Conservation (phyloP, 768 basidiomycete genomes). For the Hortiboletus campestris region DNA sequence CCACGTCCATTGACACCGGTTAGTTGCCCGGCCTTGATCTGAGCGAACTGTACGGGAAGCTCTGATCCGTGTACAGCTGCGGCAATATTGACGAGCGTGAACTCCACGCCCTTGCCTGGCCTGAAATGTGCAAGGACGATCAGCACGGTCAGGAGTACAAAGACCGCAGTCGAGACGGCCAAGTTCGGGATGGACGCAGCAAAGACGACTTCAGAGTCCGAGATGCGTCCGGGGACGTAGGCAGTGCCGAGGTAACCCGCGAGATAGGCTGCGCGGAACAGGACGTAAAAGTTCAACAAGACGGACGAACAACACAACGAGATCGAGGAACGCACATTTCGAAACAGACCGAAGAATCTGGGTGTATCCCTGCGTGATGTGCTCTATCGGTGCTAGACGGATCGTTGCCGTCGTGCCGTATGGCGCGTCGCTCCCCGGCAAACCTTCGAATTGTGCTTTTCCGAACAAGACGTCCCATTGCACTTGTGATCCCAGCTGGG, state of each 20-base stretch:
- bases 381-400: constrained; percentile 2
- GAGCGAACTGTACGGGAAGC: constrained; percentile 21
- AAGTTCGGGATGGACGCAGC: constrained; percentile 28
- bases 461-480: constrained; percentile 24
- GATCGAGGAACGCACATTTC: constrained; percentile 14
- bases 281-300: background rate
- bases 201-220: constrained; percentile 21
- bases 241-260: constrained; percentile 24
- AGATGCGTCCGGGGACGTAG: constrained; percentile 30
- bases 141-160: constrained; percentile 21
- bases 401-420: background rate
- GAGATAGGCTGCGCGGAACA: constrained; percentile 12
- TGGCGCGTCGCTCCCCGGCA: background rate
- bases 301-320: no score
- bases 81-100: constrained; percentile 24
- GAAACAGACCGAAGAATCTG: constrained; percentile 19
- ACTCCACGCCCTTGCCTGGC: constrained; percentile 18
- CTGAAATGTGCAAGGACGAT: constrained; percentile 25
- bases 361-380: constrained; percentile 20
- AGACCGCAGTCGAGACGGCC: constrained; percentile 22
- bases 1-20: background rate
- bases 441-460: constrained; percentile 5
- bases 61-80: constrained; percentile 25
- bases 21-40: background rate
- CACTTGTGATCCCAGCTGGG: constrained; percentile 14